These are phyloP conservation scores for Linnemannia elongata DNA, from an alignment of 192 early-diverging fungal species.

Conservation along the genomic window DNA sequence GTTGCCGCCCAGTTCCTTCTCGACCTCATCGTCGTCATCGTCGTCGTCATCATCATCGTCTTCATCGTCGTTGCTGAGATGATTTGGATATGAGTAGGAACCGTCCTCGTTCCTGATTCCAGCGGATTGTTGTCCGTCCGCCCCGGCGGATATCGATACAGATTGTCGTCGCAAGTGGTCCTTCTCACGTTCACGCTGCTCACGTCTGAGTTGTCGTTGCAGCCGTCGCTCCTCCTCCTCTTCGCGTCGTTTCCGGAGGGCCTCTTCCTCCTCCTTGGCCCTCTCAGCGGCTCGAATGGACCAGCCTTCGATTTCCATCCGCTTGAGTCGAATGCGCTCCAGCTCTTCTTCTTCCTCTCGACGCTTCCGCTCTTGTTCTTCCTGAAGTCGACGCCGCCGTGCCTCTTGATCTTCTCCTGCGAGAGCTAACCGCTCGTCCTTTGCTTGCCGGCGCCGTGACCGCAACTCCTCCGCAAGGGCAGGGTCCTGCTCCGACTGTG, in stretches of 20 bases:
- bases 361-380: slow-evolving; percentile 26
- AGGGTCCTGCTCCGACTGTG: slow-evolving; percentile 54
- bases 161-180: slow-evolving; percentile 4
- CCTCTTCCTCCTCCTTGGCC: slow-evolving; percentile 52
- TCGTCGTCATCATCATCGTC: no score
- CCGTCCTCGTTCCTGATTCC: slow-evolving; percentile 2
- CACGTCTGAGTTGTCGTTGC: slow-evolving; percentile 44
- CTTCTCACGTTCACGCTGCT: slow-evolving; percentile 36
- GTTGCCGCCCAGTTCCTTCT: background rate
- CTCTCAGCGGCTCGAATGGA: slow-evolving; percentile 49
- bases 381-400: slow-evolving; percentile 28
- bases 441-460: slow-evolving; percentile 25
- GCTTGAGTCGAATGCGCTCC: slow-evolving; percentile 43
- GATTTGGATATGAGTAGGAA: background rate
- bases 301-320: slow-evolving; percentile 57
- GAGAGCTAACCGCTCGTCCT: slow-evolving; percentile 39
- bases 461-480: slow-evolving; percentile 26
- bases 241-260: slow-evolving; percentile 36
- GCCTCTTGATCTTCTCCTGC: slow-evolving; percentile 46
- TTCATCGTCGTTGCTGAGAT: background rate
- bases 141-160: background rate
- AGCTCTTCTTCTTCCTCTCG: slow-evolving; percentile 50
- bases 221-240: slow-evolving; percentile 45
- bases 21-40: background rate
- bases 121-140: background rate